Percentiles rank a stretch among this genome's conserved stretches.
Evolutionary conservation across 306 rosid genomes (phyloP).

Genomic region (Glycine soja): DNA sequence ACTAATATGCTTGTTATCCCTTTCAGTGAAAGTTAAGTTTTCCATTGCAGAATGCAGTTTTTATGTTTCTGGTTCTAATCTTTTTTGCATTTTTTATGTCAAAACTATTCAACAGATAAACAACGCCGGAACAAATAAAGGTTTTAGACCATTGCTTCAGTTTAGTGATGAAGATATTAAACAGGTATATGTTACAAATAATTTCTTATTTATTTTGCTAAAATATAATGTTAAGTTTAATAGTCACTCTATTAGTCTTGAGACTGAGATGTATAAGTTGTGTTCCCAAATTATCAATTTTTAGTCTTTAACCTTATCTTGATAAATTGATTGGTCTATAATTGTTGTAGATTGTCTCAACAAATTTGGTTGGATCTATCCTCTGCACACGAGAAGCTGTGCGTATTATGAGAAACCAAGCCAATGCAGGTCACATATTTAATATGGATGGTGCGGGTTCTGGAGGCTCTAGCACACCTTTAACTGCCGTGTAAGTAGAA

Average conservation of each 20-base stretch:
- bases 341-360: conserved; percentile 80
- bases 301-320: conserved; percentile 4
- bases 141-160: conserved; percentile 91
- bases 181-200: conserved; percentile 63
- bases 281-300: not conserved
- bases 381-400: conserved; percentile 95
- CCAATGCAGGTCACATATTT: conserved; percentile 87
- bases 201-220: conserved; percentile 5
- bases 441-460: conserved; percentile 98
- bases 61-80: conserved; percentile 31
- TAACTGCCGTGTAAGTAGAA: conserved; percentile 88
- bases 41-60: not conserved
- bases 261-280: not conserved
- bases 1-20: not conserved
- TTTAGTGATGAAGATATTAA: conserved; percentile 88
- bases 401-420: conserved; percentile 75
- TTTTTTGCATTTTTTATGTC: conserved; percentile 4
- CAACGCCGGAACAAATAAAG: conserved; percentile 93
- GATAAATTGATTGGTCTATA: conserved; percentile 16
- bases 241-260: not conserved
- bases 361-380: conserved; percentile 90
- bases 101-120: conserved; percentile 66
- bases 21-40: not conserved
- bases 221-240: not conserved
- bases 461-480: conserved; percentile 97